phyloP scores from a whole-genome alignment of 1,139 yeast genomes.

The Sugiyamaella neomexicana region DNA sequence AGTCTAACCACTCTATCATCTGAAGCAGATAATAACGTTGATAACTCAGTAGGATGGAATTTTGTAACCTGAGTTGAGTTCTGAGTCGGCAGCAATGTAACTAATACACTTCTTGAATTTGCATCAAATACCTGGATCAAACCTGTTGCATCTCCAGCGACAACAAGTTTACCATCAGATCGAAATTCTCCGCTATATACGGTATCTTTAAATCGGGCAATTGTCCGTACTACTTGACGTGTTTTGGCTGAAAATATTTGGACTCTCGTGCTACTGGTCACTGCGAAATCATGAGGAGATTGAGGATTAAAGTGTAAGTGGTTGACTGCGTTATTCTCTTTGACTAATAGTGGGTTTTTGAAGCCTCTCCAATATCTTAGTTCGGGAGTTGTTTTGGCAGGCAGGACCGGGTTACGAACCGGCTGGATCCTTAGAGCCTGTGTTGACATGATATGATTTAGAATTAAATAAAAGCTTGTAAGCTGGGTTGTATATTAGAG shows the following conservation, averaged over 20 bases:
- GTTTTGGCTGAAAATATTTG: constrained; percentile 92
- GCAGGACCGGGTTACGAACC: constrained; percentile 71
- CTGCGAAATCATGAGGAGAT: constrained; percentile 89
- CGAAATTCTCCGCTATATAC: constrained; percentile 85
- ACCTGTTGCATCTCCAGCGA: constrained; percentile 90
- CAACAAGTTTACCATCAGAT: constrained; percentile 76
- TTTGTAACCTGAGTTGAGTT: constrained; percentile 95
- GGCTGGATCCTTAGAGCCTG: constrained; percentile 67
- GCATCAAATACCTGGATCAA: constrained; percentile 82
- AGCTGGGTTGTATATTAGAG: background rate
- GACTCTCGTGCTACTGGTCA: constrained; percentile 86
- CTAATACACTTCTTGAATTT: constrained; percentile 74
- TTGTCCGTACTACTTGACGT: constrained; percentile 83
- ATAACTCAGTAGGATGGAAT: constrained; percentile 72
- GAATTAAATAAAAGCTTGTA: constrained; percentile 3
- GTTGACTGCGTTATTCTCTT: constrained; percentile 89
- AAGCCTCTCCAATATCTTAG: constrained; percentile 92
- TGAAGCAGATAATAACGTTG: constrained; percentile 80
- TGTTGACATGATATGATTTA: constrained; percentile 65
- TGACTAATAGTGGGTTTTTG: constrained; percentile 80
- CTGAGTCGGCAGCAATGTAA: constrained; percentile 75
- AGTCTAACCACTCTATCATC: constrained; percentile 86
- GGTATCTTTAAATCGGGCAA: constrained; percentile 87
- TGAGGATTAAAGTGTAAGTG: constrained; percentile 86
- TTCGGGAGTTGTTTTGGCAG: constrained; percentile 87